Percentiles rank a stretch among this genome's conserved stretches.
Evolutionary conservation across 495 filamentous ascomycete genomes (phyloP).

Genomic region (Aspergillus carlsbadensis): DNA sequence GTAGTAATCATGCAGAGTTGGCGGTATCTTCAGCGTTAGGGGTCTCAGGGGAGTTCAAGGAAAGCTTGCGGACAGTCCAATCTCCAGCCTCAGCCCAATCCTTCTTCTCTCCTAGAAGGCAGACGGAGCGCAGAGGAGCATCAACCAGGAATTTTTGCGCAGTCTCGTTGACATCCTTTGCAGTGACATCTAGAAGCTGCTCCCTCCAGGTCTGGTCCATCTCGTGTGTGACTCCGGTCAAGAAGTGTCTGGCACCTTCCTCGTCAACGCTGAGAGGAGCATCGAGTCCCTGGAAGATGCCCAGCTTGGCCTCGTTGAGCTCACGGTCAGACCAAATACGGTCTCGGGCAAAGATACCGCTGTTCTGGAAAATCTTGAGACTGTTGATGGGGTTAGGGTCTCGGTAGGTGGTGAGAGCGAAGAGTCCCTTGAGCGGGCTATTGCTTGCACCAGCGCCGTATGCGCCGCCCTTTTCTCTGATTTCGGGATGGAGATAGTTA

Average conservation of each 20-base stretch:
- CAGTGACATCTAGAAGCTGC: conserved; percentile 82
- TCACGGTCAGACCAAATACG: conserved; percentile 83
- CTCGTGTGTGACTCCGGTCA: conserved; percentile 79
- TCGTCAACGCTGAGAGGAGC: conserved; percentile 83
- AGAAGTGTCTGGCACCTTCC: conserved; percentile 82
- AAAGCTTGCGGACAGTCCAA: conserved; percentile 47
- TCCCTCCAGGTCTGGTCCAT: conserved; percentile 88
- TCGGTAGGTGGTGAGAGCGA: conserved; percentile 93
- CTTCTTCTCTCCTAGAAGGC: conserved; percentile 80
- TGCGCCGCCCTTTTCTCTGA: conserved; percentile 95
- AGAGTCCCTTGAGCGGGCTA: conserved; percentile 73
- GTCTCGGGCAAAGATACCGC: conserved; percentile 80
- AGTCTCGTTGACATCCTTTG: conserved; percentile 72
- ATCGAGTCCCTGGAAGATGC: conserved; percentile 94
- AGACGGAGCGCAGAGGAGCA: conserved; percentile 52
- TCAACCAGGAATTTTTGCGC: conserved; percentile 82
- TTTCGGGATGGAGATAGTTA: conserved; percentile 95
- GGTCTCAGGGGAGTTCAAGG: conserved; percentile 29
- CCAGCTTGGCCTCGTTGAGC: conserved; percentile 92
- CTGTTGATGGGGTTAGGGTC: conserved; percentile 95
- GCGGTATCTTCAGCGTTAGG: conserved; percentile 16
- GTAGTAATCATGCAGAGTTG: conserved; percentile 25
- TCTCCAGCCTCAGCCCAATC: conserved; percentile 59
- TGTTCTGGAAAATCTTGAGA: conserved; percentile 77
- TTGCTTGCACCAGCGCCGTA: conserved; percentile 92